phyloP scores from a whole-genome alignment of 2,329 filamentous ascomycete genomes.

The Hymenoscyphus repandus region DNA sequence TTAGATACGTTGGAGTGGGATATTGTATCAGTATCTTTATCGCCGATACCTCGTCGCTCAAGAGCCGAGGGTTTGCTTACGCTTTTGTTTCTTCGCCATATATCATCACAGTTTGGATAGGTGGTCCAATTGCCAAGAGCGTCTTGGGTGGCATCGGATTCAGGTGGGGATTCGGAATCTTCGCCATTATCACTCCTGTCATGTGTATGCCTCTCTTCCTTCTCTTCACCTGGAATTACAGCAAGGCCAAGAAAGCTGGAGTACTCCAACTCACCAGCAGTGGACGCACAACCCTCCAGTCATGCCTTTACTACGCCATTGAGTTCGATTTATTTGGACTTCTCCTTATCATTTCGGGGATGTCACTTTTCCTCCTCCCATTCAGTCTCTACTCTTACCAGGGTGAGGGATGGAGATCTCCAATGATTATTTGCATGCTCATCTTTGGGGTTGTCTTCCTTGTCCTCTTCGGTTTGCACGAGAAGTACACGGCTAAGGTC shows the following conservation, averaged over 20 bases:
- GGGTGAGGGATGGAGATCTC: conserved; percentile 18
- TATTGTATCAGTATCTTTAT: conserved; percentile 47
- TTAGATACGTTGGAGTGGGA: conserved; percentile 34
- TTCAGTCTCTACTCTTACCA: conserved; percentile 49
- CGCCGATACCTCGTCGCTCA: conserved; percentile 60
- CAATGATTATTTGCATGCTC: conserved; percentile 44
- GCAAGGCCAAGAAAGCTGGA: conserved; percentile 51
- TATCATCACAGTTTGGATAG: conserved; percentile 60
- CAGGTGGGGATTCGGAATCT: conserved; percentile 65
- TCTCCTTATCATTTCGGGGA: conserved; percentile 53
- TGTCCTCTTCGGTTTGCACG: conserved; percentile 50
- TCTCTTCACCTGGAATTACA: conserved; percentile 46
- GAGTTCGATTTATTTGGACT: conserved; percentile 58
- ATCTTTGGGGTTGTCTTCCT: conserved; percentile 54
- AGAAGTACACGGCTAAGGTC: conserved; percentile 49
- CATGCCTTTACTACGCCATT: conserved; percentile 47
- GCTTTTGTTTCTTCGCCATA: conserved; percentile 35
- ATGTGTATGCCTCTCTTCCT: conserved; percentile 57
- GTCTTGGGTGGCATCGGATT: conserved; percentile 52
- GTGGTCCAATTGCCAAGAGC: conserved; percentile 49
- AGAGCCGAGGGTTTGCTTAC: conserved; percentile 46
- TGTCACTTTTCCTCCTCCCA: conserved; percentile 63
- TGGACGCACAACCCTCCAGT: conserved; percentile 42
- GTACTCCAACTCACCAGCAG: conserved; percentile 38
- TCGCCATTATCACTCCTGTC: conserved; percentile 58